Conservation (phyloP, 23 red algal species). For the Cyanidium caldarium region DNA sequence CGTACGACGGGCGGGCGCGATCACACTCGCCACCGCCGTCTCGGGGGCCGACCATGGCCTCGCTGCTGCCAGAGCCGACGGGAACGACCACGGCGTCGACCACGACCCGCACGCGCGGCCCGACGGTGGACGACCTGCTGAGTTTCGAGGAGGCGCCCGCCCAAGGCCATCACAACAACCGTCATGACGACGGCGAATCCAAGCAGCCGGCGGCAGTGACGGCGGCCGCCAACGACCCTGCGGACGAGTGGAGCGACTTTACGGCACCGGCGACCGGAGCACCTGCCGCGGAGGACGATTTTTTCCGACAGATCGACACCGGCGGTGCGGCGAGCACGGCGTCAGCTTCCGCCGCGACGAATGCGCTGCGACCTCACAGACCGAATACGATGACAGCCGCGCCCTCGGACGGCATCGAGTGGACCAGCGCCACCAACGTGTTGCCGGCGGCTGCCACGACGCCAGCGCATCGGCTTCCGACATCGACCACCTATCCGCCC, state of each 20-base stretch:
- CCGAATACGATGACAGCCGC: too few relatives aligned
- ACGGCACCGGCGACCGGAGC: neutral
- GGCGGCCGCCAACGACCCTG: neutral
- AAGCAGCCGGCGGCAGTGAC: neutral
- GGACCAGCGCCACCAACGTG: too few relatives aligned
- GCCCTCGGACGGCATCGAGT: too few relatives aligned
- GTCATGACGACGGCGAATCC: neutral
- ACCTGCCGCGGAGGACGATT: neutral
- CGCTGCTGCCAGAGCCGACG: neutral
- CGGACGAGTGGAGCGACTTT: constrained; percentile 2
- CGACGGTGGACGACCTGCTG: neutral
- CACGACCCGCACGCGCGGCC: too few relatives aligned
- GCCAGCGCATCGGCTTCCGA: too few relatives aligned
- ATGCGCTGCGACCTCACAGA: too few relatives aligned
- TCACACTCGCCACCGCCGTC: too few relatives aligned
- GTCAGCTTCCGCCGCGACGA: too few relatives aligned
- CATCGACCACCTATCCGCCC: too few relatives aligned
- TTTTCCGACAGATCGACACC: constrained; percentile 1
- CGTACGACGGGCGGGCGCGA: too few relatives aligned
- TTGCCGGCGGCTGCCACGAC: too few relatives aligned
- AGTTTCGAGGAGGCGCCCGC: neutral
- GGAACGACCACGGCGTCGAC: neutral
- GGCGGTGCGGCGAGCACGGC: too few relatives aligned
- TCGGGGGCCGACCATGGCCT: neutral
- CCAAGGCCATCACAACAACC: neutral